Base-by-base conservation (phyloP, 176 grass and related monocot genomes). In the Aegilops sharonensis region DNA sequence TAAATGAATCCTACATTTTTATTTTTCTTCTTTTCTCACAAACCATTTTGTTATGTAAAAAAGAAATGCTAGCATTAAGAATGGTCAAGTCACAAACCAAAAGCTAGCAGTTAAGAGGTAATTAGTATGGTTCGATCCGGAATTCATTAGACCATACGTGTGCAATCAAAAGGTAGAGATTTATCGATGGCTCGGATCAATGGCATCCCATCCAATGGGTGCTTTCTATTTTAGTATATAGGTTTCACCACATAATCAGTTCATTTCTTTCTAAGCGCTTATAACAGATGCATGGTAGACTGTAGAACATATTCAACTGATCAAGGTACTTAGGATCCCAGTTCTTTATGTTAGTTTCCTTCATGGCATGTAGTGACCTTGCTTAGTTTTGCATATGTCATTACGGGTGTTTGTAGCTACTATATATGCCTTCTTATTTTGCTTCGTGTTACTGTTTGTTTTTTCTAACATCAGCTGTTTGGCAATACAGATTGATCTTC, bases 401-500 rank as follows among this genome's bases (percentile, higher is more conserved):
- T 48, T 77, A 27, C 20, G 81, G 30, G 23, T 6, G 23, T 35
- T 57, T 84, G 10, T 61, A 76, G 27, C 7, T 76, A 63, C 60
- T 75, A 54, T 21, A 80, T 84, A 39, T n/a, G 25, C 89, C 40
- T 68, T 21, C 4, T 61, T 73, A 48, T 77, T 82, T 76, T 39
- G 48, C 31, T 66, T 71, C 75, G 27, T 68, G 36, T 80, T 81
- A 66, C 21, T 54, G 50, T 80, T 56, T 79, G 9, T 60, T 70
- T 88, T 11, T 31, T 73, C 82, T 86, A 62, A 78, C 71, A 25
- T 74, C 43, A 82, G 24, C 70, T 87, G 31, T 89, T 30, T 6
- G 62, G 74, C 40, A 30, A 93, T 64, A 50, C 92, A 98, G 97
- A 98, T 98, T 80, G 97, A 98, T 89, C 91, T 98, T 89, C 90